Evolutionary conservation across 441 rosid species (phyloP).

Genomic region (Populus hybrid): DNA sequence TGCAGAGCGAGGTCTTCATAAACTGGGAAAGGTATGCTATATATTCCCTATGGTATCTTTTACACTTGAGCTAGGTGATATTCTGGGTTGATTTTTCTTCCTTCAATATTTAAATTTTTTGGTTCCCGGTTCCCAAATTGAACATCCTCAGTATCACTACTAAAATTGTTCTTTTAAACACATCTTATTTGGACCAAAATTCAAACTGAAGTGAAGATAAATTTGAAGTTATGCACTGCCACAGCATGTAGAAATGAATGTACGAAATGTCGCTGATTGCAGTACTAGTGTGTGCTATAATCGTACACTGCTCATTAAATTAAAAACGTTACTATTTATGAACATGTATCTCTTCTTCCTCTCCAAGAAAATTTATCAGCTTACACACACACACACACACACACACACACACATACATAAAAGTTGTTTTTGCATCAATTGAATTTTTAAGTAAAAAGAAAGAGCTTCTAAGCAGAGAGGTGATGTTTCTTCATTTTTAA

Average conservation of each 20-base stretch:
- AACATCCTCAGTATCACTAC: neutral
- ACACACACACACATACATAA: too few species aligned
- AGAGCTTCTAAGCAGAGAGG: neutral
- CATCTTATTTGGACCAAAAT: neutral
- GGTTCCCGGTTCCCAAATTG: neutral
- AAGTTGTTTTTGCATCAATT: neutral
- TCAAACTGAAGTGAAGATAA: neutral
- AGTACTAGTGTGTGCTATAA: neutral
- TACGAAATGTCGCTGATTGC: neutral
- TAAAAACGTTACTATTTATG: neutral
- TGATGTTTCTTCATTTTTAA: neutral
- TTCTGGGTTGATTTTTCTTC: neutral
- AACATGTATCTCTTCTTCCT: neutral
- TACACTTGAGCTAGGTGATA: neutral
- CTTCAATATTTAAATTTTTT: neutral
- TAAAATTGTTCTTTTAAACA: neutral
- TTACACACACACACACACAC: too few species aligned
- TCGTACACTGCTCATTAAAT: neutral
- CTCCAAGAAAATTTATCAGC: neutral
- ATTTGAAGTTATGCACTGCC: neutral
- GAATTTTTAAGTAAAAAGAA: neutral
- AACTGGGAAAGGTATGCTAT: conserved; percentile 57
- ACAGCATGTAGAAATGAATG: neutral
- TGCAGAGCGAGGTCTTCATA: conserved; percentile 66
- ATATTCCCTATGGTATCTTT: neutral